phyloP scores from a whole-genome alignment of 164 flowering plant genomes.

The Tetrastigma voinierianum region DNA sequence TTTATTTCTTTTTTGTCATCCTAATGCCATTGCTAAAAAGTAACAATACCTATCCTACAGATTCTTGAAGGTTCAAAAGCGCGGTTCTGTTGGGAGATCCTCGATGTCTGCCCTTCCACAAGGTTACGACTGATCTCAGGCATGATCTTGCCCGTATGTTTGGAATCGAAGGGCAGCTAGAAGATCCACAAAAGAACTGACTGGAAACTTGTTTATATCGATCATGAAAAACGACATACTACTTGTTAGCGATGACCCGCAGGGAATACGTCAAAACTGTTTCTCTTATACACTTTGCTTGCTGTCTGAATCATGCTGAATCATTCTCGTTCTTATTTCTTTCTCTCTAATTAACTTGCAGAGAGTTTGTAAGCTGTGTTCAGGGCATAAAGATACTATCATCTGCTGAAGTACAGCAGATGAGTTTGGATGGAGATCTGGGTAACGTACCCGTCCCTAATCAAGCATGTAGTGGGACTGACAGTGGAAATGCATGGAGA shows the following conservation, averaged over 20 bases:
- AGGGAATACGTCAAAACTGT: conserved; percentile 87
- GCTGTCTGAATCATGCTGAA: not conserved
- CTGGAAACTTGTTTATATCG: conserved; percentile 90
- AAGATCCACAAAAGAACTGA: conserved; percentile 78
- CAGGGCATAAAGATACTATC: conserved; percentile 93
- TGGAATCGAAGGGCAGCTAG: conserved; percentile 92
- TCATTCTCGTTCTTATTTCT: no score
- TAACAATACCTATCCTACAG: conserved; percentile 5
- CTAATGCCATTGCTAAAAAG: not conserved
- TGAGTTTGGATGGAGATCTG: conserved; percentile 84
- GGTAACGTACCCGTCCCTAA: conserved; percentile 49
- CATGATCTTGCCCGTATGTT: conserved; percentile 86
- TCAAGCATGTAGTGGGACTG: conserved; percentile 79
- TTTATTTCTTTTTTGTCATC: not conserved
- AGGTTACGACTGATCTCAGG: conserved; percentile 84
- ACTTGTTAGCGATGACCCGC: conserved; percentile 92
- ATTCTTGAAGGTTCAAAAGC: conserved; percentile 75
- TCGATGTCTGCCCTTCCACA: conserved; percentile 82
- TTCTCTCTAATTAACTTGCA: conserved; percentile 21
- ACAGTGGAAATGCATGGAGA: conserved; percentile 75
- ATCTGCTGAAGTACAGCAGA: conserved; percentile 82
- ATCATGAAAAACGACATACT: conserved; percentile 88
- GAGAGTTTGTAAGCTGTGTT: conserved; percentile 90
- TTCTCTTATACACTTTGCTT: not conserved
- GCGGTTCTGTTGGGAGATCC: conserved; percentile 93